These are phyloP conservation scores for Daedaleopsis nitida DNA, from an alignment of 768 basidiomycete species.

Conservation along the genomic window DNA sequence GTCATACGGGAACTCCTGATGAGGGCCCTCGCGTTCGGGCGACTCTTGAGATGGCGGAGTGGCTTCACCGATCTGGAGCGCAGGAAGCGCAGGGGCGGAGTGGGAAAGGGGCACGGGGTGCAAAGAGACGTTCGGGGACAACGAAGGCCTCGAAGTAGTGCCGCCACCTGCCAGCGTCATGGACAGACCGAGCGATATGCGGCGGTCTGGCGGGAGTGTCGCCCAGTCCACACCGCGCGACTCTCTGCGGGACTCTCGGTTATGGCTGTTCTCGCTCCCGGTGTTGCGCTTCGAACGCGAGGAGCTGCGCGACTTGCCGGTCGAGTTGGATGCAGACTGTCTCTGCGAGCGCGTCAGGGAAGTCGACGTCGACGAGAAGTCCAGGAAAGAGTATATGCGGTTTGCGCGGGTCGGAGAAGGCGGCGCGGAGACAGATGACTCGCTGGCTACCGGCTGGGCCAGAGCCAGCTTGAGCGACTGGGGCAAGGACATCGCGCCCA, in stretches of 20 bases:
- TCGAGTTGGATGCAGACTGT: conserved; percentile 22
- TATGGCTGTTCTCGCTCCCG: conserved; percentile 15
- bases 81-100: conserved; percentile 8
- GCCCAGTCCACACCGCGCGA: conserved; percentile 16
- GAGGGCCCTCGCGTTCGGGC: conserved; percentile 16
- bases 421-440: neutral
- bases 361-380: conserved; percentile 29
- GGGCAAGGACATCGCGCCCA: conserved; percentile 25
- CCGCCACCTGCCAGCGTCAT: conserved; percentile 29
- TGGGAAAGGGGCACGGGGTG: conserved; percentile 27
- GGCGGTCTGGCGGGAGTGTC: conserved; percentile 22
- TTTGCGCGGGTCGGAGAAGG: conserved; percentile 12
- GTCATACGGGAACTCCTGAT: conserved; percentile 20
- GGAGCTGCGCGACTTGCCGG: conserved; percentile 22
- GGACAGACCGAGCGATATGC: conserved; percentile 30
- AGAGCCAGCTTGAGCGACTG: conserved; percentile 28
- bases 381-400: conserved; percentile 29
- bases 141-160: conserved; percentile 27
- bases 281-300: conserved; percentile 24
- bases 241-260: neutral
- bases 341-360: conserved; percentile 25
- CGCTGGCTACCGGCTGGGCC: conserved; percentile 5
- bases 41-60: neutral
- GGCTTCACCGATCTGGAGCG: neutral
- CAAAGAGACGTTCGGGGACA: conserved; percentile 26